phyloP scores from a whole-genome alignment of 2,329 filamentous ascomycete genomes.

The Coniochaeta sp. region DNA sequence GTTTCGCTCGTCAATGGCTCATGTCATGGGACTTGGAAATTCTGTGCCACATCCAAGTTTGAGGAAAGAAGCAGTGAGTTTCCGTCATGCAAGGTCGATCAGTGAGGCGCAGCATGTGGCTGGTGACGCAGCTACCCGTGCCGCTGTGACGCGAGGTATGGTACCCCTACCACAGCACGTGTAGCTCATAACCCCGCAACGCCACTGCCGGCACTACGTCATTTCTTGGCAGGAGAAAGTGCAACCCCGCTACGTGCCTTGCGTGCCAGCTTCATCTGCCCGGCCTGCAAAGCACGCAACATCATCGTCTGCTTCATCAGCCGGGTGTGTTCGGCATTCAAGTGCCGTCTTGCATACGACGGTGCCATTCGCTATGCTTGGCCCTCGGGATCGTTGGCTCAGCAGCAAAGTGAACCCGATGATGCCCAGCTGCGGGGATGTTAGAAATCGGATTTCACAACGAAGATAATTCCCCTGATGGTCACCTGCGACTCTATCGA shows the following conservation, averaged over 20 bases:
- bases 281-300: too few relatives aligned
- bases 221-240: background rate
- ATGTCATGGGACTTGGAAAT: too few relatives aligned
- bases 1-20: background rate
- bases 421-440: too few relatives aligned
- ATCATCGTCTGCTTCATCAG: too few relatives aligned
- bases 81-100: background rate
- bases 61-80: constrained; percentile 4
- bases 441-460: too few relatives aligned
- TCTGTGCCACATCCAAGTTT: background rate
- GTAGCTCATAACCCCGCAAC: constrained; percentile 3
- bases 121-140: background rate
- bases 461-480: too few relatives aligned
- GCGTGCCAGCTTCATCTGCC: too few relatives aligned
- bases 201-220: background rate
- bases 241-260: too few relatives aligned
- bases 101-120: background rate
- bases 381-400: too few relatives aligned
- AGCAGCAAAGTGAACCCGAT: too few relatives aligned
- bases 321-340: background rate
- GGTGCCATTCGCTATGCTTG: too few relatives aligned
- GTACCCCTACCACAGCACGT: background rate
- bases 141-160: constrained; percentile 3
- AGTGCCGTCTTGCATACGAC: background rate
- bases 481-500: too few relatives aligned